Percentiles rank a stretch among this genome's conserved stretches.
Conservation (phyloP, 2,329 filamentous ascomycete species). For the Aureobasidium lini region DNA sequence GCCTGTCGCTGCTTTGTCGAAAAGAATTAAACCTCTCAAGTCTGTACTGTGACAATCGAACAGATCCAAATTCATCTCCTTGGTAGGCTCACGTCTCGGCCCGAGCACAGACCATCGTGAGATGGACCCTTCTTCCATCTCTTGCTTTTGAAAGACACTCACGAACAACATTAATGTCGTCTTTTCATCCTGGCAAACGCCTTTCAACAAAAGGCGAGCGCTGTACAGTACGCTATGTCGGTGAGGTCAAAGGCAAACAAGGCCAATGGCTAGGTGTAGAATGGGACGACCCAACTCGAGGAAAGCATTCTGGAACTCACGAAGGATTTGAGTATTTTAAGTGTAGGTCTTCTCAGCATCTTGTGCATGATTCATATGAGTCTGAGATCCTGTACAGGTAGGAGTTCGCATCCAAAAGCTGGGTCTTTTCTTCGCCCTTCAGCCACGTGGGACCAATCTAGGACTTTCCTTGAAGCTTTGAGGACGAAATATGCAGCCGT, state of each 20-base stretch:
- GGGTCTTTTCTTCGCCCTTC: conserved; percentile 83
- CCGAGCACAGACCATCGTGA: conserved; percentile 1
- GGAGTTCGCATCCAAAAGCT: conserved; percentile 58
- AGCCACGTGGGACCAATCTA: conserved; percentile 58
- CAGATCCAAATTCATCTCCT: background rate
- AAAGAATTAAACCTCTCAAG: background rate
- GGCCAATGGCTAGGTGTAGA: conserved; percentile 89
- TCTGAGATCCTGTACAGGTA: conserved; percentile 35
- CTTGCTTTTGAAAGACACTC: background rate
- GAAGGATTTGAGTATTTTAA: conserved; percentile 72
- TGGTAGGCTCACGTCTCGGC: background rate
- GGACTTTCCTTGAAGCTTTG: conserved; percentile 72
- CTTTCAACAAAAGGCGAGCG: conserved; percentile 68
- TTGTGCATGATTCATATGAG: background rate
- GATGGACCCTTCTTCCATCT: background rate
- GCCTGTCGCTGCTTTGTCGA: background rate
- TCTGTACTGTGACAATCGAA: background rate
- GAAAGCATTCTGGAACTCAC: conserved; percentile 85
- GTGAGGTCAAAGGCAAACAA: conserved; percentile 65
- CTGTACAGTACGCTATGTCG: conserved; percentile 81
- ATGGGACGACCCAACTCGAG: conserved; percentile 82
- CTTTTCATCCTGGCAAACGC: conserved; percentile 57
- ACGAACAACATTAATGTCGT: background rate
- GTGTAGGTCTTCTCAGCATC: conserved; percentile 48
- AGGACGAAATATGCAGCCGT: conserved; percentile 72